These are phyloP conservation scores for Lactarius sanguifluus DNA, from an alignment of 768 basidiomycete genomes.

Conservation along the genomic window DNA sequence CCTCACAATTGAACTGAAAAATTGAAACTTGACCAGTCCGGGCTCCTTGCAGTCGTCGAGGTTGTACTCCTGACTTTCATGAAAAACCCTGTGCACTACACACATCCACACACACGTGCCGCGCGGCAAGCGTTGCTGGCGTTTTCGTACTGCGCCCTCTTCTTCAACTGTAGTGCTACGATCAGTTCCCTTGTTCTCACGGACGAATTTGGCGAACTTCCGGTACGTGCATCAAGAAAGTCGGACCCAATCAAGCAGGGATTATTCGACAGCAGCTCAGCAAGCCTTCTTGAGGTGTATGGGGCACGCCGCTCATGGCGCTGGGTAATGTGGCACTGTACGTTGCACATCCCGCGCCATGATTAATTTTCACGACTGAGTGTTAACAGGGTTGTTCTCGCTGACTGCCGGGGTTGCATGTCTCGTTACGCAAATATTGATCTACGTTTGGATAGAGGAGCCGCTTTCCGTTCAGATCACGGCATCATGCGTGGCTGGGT, in stretches of 20 bases:
- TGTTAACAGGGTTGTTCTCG: conserved; percentile 15
- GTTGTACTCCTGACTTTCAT: conserved; percentile 16
- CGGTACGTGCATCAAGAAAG: conserved; percentile 15
- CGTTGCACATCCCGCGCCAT: neutral
- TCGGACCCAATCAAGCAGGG: conserved; percentile 18
- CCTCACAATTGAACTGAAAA: neutral
- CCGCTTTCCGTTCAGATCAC: conserved; percentile 8
- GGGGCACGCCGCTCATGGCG: conserved; percentile 22
- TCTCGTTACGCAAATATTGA: conserved; percentile 12
- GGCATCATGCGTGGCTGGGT: conserved; percentile 15
- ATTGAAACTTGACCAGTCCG: conserved; percentile 4
- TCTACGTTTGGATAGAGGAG: conserved; percentile 22
- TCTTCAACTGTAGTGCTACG: conserved; percentile 22
- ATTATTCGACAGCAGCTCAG: conserved; percentile 19
- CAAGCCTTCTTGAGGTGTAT: conserved; percentile 21
- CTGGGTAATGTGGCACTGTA: conserved; percentile 25
- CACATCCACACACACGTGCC: conserved; percentile 9
- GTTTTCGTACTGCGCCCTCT: conserved; percentile 22
- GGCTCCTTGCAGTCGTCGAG: conserved; percentile 20
- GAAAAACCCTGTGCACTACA: conserved; percentile 6
- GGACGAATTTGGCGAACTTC: conserved; percentile 21
- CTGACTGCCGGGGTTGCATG: conserved; percentile 13
- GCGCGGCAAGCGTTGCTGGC: conserved; percentile 9
- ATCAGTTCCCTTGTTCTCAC: conserved; percentile 22
- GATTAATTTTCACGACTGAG: neutral